Conservation (phyloP, 2,329 filamentous ascomycete species). For the Colletotrichum sp. region DNA sequence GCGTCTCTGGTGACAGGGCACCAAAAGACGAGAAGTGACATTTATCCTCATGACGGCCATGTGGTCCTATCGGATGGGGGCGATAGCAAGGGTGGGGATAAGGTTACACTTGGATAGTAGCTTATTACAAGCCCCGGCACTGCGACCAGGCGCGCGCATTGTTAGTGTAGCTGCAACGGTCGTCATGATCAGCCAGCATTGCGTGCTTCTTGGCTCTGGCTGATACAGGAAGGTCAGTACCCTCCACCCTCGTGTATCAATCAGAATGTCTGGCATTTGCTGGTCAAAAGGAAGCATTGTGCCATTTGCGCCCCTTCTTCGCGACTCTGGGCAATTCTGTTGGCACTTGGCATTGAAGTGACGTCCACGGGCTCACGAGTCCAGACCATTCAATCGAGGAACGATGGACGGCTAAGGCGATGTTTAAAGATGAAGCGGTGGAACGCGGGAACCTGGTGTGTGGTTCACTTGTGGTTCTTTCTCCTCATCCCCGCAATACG, state of each 20-base stretch:
- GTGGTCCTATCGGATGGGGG: neutral
- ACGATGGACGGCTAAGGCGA: neutral
- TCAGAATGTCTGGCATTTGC: neutral
- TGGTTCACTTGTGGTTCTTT: neutral
- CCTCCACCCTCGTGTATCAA: neutral
- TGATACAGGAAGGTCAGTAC: constrained; percentile 13
- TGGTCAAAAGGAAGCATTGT: neutral
- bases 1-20: neutral
- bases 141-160: neutral
- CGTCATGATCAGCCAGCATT: constrained; percentile 13
- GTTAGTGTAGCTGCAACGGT: neutral
- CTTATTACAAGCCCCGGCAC: neutral
- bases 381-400: too few species aligned
- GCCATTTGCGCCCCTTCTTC: neutral
- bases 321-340: neutral
- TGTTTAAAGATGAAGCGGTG: neutral
- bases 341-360: neutral
- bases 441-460: neutral
- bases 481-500: neutral
- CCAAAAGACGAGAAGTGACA: neutral
- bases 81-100: neutral
- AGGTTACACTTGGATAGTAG: neutral
- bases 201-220: constrained; percentile 20
- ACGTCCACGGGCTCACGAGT: neutral
- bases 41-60: neutral